These are phyloP conservation scores for Phytophthora pini DNA, from an alignment of 352 stramenopile species.

Conservation along the genomic window DNA sequence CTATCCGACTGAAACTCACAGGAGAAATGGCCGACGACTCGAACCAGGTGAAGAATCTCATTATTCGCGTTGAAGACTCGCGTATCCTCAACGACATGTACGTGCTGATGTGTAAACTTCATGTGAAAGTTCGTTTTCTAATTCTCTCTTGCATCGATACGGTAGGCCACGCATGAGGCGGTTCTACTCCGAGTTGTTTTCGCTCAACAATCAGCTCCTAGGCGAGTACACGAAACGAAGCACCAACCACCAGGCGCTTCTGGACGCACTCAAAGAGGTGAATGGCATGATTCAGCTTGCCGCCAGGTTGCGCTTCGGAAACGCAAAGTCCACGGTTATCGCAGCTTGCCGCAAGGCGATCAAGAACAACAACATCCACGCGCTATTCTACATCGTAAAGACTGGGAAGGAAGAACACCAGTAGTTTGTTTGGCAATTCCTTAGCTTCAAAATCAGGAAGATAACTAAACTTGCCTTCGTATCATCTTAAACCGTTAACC, in stretches of 20 bases:
- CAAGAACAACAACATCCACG: constrained; percentile 91
- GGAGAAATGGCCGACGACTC: constrained; percentile 95
- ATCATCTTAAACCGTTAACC: constrained; percentile 10
- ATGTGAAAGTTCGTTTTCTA: background rate
- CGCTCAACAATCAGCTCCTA: constrained; percentile 91
- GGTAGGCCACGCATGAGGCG: constrained; percentile 74
- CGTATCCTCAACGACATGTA: constrained; percentile 93
- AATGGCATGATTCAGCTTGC: constrained; percentile 94
- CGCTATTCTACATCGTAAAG: constrained; percentile 88
- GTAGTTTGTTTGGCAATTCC: constrained; percentile 27
- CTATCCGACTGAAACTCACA: constrained; percentile 88
- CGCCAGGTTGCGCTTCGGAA: constrained; percentile 85
- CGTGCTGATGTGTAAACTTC: constrained; percentile 3
- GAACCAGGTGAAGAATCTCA: constrained; percentile 90
- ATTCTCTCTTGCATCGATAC: background rate
- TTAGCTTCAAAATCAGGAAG: constrained; percentile 8
- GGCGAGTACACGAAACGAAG: constrained; percentile 93
- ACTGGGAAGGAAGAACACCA: constrained; percentile 84
- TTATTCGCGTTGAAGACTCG: constrained; percentile 93
- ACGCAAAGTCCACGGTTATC: constrained; percentile 85
- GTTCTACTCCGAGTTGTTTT: constrained; percentile 92
- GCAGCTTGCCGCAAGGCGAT: constrained; percentile 87
- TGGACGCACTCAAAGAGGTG: constrained; percentile 92
- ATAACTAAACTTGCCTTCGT: constrained; percentile 13
- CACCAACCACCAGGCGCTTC: constrained; percentile 91